A percentile compares a stretch with the other conserved stretches of the same genome.
Conservation (phyloP, 2,329 filamentous ascomycete genomes). For the Botrytis squamosa region DNA sequence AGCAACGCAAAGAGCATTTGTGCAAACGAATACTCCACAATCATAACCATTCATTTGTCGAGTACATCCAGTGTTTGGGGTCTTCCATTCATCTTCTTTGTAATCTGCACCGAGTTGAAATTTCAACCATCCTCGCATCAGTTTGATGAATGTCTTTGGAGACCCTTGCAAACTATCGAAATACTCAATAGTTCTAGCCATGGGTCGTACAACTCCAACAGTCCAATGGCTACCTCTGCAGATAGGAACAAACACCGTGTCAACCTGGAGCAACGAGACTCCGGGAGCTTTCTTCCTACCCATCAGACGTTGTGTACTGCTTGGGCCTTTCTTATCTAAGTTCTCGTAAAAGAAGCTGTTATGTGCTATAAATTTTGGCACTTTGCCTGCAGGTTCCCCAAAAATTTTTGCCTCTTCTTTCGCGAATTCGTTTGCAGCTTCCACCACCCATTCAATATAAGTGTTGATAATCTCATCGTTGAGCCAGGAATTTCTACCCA, state of each 20-base stretch:
- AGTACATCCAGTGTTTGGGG: conserved; percentile 49
- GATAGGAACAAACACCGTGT: conserved; percentile 69
- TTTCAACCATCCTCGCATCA: conserved; percentile 55
- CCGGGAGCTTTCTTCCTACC: conserved; percentile 57
- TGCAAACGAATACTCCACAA: conserved; percentile 74
- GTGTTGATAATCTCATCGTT: conserved; percentile 76
- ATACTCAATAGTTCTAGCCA: conserved; percentile 60
- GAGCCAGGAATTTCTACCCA: conserved; percentile 61
- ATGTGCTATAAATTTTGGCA: conserved; percentile 61
- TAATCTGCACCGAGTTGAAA: conserved; percentile 58
- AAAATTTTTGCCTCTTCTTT: conserved; percentile 38
- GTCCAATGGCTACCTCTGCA: conserved; percentile 69
- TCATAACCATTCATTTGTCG: conserved; percentile 67
- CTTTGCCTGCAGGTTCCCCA: conserved; percentile 43
- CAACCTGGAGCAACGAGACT: conserved; percentile 61
- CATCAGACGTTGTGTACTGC: conserved; percentile 53
- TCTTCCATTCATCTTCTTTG: conserved; percentile 57
- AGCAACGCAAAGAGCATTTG: conserved; percentile 64
- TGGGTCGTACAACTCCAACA: conserved; percentile 63
- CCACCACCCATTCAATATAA: conserved; percentile 59
- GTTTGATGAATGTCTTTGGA: conserved; percentile 42
- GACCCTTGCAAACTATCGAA: conserved; percentile 62
- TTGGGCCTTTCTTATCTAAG: conserved; percentile 49
- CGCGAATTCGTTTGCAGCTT: conserved; percentile 57
- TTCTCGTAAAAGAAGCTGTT: conserved; percentile 65